A percentile compares a stretch with the other conserved stretches of the same genome.
These are phyloP conservation scores for Diaporthe destruens DNA, from an alignment of 2,329 filamentous ascomycete species.

Conservation along the genomic window DNA sequence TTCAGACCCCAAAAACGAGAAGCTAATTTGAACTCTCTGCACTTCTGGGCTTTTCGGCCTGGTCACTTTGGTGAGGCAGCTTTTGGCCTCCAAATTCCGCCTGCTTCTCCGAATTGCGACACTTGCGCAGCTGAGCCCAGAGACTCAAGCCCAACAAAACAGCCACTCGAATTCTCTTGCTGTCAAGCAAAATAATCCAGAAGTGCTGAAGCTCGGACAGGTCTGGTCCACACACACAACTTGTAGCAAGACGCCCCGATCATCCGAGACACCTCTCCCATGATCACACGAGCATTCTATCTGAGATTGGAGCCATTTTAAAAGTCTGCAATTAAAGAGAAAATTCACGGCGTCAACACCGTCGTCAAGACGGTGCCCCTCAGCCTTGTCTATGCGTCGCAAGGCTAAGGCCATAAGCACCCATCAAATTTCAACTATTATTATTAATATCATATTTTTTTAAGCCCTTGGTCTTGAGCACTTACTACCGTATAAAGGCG, in stretches of 20 bases:
- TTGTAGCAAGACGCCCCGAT: too few species aligned
- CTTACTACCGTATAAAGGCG: too few species aligned
- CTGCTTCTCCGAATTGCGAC: constrained; percentile 7
- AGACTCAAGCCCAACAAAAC: neutral
- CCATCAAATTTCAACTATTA: too few species aligned
- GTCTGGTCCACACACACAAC: neutral
- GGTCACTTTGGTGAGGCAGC: neutral
- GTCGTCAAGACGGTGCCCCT: too few species aligned
- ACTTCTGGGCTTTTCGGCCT: neutral
- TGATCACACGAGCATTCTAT: neutral
- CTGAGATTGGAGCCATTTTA: neutral
- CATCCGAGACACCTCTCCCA: neutral
- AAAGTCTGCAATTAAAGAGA: too few species aligned
- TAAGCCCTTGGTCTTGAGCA: too few species aligned
- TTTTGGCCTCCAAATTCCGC: neutral
- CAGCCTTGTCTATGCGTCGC: too few species aligned
- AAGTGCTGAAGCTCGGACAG: neutral
- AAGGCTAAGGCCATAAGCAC: too few species aligned
- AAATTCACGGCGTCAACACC: too few species aligned
- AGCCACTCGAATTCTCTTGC: too few species aligned
- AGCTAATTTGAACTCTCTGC: neutral
- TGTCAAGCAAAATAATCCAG: neutral
- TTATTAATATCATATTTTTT: too few species aligned
- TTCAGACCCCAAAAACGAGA: neutral
- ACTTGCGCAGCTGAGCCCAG: constrained; percentile 3